Base-by-base conservation (phyloP, 305 asterid species). In the Rubia balearica region DNA sequence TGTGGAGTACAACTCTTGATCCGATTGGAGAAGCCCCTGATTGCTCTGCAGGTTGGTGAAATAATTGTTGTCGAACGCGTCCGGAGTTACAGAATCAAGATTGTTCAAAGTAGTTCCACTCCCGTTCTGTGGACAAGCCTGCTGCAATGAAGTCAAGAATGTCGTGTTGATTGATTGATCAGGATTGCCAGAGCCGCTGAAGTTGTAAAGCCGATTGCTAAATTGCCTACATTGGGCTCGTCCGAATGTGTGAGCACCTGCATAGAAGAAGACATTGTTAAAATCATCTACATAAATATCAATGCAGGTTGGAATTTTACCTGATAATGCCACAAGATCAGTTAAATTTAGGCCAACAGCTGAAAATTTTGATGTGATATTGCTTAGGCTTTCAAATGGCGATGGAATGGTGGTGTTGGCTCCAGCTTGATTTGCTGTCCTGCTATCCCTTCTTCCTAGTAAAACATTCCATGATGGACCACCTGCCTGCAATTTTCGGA, bases 171-270 rank as follows among this genome's bases (percentile, higher is more conserved):
- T 51, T 40, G 84, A 73, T 5, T 91, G 95, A 24, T 88, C 95
- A 19, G 95, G 90, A 40, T 73, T 76, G n/a, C 87, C 88, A 0
- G 85, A 76, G 71, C 78, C 83, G 55, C 27, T 80, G 63, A 85
- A 86, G 61, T 88, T 86, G 85, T 83, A 85, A 42, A 88, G 79
- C 16, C 95, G 79, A 70, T 27, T 21, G 64, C 55, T 70, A 63
- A 88, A 77, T 8, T 74, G 4, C 51, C 87, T 74, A 36, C 91
- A 88, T 38, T 82, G 88, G 8, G 88, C 85, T 4, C 91, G 83
- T 48, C 95, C 95, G 48, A 86, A 76, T 5, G 91, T 86, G 78
- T 88, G 95, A 8, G 88, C 91, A 24, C 95, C 91, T 87, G 17
- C 19, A 12, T 57, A 22, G 7, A 11, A 17, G 24, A 4, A 21